Evolutionary conservation across 1,139 yeast genomes (phyloP).

Genomic region (Zygoascus meyerae): DNA sequence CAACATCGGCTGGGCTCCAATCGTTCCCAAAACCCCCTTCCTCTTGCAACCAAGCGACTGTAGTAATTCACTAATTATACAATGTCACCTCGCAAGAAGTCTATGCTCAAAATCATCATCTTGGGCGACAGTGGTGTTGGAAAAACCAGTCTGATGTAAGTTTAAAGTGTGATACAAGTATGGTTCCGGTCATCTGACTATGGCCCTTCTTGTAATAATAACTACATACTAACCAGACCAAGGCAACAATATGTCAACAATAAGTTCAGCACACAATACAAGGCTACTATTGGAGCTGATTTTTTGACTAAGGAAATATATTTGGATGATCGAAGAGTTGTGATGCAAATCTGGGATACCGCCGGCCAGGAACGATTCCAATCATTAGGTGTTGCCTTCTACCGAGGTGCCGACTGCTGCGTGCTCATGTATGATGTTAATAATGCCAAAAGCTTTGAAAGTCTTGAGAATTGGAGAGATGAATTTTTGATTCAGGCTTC

Average conservation of each 20-base stretch:
- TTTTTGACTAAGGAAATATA: conserved; percentile 85
- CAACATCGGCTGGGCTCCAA: too few relatives aligned
- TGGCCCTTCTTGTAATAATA: too few relatives aligned
- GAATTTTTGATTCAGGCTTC: conserved; percentile 92
- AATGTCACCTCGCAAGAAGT: conserved; percentile 81
- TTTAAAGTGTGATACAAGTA: too few relatives aligned
- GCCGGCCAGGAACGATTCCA: conserved; percentile 90
- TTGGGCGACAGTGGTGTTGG: conserved; percentile 98
- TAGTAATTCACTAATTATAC: conserved; percentile 1
- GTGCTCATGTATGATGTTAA: conserved; percentile 93
- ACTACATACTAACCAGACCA: conserved; percentile 3
- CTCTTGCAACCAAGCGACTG: neutral
- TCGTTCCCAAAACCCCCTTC: neutral
- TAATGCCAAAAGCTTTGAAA: conserved; percentile 86
- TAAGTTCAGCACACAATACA: conserved; percentile 91
- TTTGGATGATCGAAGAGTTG: conserved; percentile 74
- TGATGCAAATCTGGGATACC: conserved; percentile 87
- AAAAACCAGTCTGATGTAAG: conserved; percentile 76
- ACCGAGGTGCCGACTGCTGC: conserved; percentile 98
- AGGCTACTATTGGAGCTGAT: conserved; percentile 98
- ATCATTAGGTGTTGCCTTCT: conserved; percentile 93
- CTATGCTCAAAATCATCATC: conserved; percentile 86
- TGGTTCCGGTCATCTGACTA: too few relatives aligned
- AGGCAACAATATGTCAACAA: conserved; percentile 90
- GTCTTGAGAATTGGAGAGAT: conserved; percentile 88